Base-by-base conservation (phyloP, 2,329 filamentous ascomycete genomes). In the Podosphaera xanthii region DNA sequence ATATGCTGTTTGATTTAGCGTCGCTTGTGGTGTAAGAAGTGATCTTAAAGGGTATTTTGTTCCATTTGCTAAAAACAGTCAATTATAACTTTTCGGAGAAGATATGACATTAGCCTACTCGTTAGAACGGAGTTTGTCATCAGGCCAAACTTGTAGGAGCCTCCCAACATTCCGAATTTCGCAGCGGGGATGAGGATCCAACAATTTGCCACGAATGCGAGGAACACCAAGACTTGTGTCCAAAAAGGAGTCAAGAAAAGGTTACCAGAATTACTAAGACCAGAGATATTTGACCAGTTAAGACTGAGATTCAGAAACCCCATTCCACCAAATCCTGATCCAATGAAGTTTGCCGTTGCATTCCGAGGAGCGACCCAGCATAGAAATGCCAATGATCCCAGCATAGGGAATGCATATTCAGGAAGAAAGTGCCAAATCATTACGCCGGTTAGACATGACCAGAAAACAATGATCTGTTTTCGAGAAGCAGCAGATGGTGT, bases 331-430 rank as follows among this genome's bases (percentile, higher is more conserved):
- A 81, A 73, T 0, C 79, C 79, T 3, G 76, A 75, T 0, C 79
- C 79, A 22, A 82, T 69, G 63, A 82, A 83, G 64, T 82, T 83
- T 61, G 77, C 79, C 0, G 75, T 72, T 1, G 72, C 67, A 63
- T 80, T 82, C 14, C 72, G 72, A 1, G 78, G 79, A 2, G 79
- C 79, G 2, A 83, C 77, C 79, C 79, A 82, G 69, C 80, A 83
- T 4, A 82, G 71, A 57, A 82, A 80, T 2, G 79, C 78, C 6
- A 82, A 70, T 0, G 79, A 81, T 6, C 75, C 77, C 1, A 80
- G 71, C 66, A 82, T 77, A 0, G 79, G 79, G 60, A 82, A 82
- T 0, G 76, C 72, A 58, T 74, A 82, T 65, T 82, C 79, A 0
- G 79, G 79, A 0, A 82, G 68, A 61, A 82, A 82, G 60, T 83